Evolutionary conservation across 768 basidiomycete species (phyloP).

Genomic region (Mrakia blollopis): DNA sequence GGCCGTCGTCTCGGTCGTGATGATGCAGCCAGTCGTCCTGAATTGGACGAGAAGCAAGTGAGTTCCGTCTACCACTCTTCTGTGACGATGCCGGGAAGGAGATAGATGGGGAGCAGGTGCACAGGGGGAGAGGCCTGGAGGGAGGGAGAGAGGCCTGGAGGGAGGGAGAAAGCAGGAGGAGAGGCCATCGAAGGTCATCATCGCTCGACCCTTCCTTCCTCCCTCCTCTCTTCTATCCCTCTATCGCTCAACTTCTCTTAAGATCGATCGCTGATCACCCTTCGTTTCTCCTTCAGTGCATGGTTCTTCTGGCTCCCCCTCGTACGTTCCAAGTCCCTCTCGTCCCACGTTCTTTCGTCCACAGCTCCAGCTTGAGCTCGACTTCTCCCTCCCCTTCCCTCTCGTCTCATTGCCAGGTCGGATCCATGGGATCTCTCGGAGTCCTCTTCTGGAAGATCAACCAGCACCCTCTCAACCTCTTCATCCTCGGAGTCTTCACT

Average conservation of each 20-base stretch:
- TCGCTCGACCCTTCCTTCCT: background rate
- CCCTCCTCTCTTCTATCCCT: background rate
- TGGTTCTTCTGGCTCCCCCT: conserved; percentile 30
- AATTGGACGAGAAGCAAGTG: conserved; percentile 15
- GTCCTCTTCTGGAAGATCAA: conserved; percentile 28
- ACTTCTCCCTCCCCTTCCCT: background rate
- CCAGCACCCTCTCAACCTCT: conserved; percentile 55
- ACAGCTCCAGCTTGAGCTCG: background rate
- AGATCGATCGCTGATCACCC: too few species aligned
- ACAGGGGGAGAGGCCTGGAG: too few species aligned
- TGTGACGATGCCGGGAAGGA: too few species aligned
- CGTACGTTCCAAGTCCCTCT: background rate
- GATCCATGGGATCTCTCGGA: conserved; percentile 28
- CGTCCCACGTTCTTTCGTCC: too few species aligned
- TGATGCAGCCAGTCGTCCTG: conserved; percentile 21
- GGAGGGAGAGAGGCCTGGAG: too few species aligned
- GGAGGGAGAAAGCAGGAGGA: too few species aligned
- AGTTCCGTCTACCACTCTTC: background rate
- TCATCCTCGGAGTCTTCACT: conserved; percentile 81
- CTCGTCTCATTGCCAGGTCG: conserved; percentile 12
- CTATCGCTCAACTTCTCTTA: too few species aligned
- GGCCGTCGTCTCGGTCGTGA: conserved; percentile 13
- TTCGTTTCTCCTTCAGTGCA: background rate
- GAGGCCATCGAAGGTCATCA: too few species aligned
- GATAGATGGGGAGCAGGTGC: too few species aligned